Evolutionary conservation across 192 early-diverging fungal genomes (phyloP).

Genomic region (Chytriomyces sp.): DNA sequence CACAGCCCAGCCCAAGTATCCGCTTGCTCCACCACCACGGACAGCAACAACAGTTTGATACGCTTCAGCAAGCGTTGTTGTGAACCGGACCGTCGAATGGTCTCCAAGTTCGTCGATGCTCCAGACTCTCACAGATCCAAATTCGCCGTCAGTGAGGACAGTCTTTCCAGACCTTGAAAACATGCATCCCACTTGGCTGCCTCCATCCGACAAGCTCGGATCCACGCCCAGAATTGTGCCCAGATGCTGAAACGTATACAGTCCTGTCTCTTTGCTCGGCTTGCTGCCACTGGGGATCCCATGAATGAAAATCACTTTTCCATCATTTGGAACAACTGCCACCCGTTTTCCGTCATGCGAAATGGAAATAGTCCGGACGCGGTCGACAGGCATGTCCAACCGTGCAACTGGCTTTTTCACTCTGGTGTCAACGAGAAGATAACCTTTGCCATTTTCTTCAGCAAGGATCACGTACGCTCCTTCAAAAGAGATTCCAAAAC

Average conservation of each 20-base stretch:
- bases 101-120: conserved; percentile 36
- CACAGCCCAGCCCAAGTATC: conserved; percentile 38
- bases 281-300: conserved; percentile 27
- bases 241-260: conserved; percentile 24
- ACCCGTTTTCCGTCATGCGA: conserved; percentile 37
- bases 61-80: conserved; percentile 19
- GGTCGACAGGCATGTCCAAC: conserved; percentile 32
- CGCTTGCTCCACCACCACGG: neutral
- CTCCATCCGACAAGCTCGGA: conserved; percentile 17
- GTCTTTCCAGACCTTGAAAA: conserved; percentile 40
- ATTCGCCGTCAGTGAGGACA: conserved; percentile 35
- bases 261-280: conserved; percentile 5
- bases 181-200: neutral
- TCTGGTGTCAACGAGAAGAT: conserved; percentile 37
- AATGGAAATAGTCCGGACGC: conserved; percentile 24
- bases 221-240: conserved; percentile 38
- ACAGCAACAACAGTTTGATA: conserved; percentile 28
- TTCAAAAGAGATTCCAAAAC: conserved; percentile 31
- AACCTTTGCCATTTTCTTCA: conserved; percentile 37
- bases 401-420: conserved; percentile 38
- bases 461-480: conserved; percentile 32
- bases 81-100: conserved; percentile 21
- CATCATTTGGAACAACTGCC: conserved; percentile 36
- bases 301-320: conserved; percentile 38
- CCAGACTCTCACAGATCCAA: conserved; percentile 31